Percentiles rank a stretch among this genome's conserved stretches.
phyloP scores from a whole-genome alignment of 2,329 filamentous ascomycete genomes.

The Paraphaeosphaeria sporulosa region DNA sequence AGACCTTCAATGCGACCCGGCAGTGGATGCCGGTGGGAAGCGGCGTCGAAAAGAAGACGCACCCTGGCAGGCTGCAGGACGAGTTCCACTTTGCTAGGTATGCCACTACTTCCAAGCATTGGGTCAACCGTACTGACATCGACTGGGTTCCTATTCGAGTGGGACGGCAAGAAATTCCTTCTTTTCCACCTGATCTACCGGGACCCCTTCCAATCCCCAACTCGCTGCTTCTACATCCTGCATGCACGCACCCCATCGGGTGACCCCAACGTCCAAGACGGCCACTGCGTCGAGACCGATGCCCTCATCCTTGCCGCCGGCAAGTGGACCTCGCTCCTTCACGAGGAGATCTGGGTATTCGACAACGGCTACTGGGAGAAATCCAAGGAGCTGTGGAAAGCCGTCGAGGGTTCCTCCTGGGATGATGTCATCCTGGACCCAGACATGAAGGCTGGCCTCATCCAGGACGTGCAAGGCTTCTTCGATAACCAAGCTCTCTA shows the following conservation, averaged over 20 bases:
- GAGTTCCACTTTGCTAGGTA: slow-evolving; percentile 34
- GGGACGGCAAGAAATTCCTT: slow-evolving; percentile 36
- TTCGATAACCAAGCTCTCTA: slow-evolving; percentile 49
- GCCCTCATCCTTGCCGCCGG: slow-evolving; percentile 63
- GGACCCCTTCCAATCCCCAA: slow-evolving; percentile 34
- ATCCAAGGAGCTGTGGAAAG: slow-evolving; percentile 65
- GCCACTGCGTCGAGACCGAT: slow-evolving; percentile 48
- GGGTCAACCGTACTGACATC: not conserved
- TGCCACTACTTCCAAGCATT: not conserved
- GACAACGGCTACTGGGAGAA: slow-evolving; percentile 69
- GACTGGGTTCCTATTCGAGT: slow-evolving; percentile 36
- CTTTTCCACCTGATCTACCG: slow-evolving; percentile 39
- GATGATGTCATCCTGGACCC: slow-evolving; percentile 70
- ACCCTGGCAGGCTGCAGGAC: slow-evolving; percentile 30
- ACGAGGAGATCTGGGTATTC: slow-evolving; percentile 70
- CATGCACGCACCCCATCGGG: slow-evolving; percentile 16
- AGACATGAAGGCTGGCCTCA: slow-evolving; percentile 67
- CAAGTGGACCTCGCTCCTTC: slow-evolving; percentile 63
- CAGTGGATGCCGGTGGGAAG: slow-evolving; percentile 33
- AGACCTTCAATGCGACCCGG: slow-evolving; percentile 26
- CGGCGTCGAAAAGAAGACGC: slow-evolving; percentile 32
- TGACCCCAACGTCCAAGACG: slow-evolving; percentile 20
- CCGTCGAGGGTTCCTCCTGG: slow-evolving; percentile 59
- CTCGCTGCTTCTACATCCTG: slow-evolving; percentile 32
- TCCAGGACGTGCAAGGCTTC: slow-evolving; percentile 69